Evolutionary conservation across 139 green algal species (phyloP).

Genomic region (Chlamydomonas incerta): DNA sequence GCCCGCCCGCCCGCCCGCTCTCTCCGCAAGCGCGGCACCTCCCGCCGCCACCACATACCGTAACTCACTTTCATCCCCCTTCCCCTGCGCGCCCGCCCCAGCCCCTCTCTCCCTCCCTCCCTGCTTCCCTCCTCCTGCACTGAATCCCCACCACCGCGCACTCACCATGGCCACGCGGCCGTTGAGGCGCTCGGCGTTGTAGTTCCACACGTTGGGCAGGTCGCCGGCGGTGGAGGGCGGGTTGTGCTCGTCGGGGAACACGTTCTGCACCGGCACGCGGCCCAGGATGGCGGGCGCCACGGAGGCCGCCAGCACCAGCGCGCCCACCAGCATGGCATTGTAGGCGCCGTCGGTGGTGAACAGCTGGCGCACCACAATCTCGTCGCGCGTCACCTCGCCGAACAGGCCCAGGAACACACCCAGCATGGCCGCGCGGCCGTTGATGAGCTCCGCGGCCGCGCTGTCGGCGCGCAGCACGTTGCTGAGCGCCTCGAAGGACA

Average conservation of each 20-base stretch:
- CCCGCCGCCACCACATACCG: no score
- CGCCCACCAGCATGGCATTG: constrained; percentile 28
- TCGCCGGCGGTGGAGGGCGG: neutral
- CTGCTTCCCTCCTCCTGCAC: neutral
- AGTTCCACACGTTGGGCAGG: constrained; percentile 42
- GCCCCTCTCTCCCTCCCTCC: no score
- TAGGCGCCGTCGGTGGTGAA: constrained; percentile 31
- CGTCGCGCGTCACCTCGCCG: constrained; percentile 15
- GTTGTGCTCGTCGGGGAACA: constrained; percentile 28
- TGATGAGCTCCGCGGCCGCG: constrained; percentile 29
- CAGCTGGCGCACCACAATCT: constrained; percentile 36
- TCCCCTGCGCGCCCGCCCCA: neutral
- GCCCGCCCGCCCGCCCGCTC: no score
- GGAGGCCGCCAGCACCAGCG: constrained; percentile 26
- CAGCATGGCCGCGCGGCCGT: constrained; percentile 36
- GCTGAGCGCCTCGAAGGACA: constrained; percentile 25
- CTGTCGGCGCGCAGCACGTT: constrained; percentile 30
- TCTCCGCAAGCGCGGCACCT: no score
- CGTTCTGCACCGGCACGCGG: constrained; percentile 38
- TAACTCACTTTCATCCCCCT: no score
- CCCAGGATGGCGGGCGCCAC: constrained; percentile 30
- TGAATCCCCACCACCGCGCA: neutral
- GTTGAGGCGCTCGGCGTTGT: constrained; percentile 43
- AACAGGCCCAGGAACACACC: constrained; percentile 24
- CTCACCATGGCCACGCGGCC: constrained; percentile 34